phyloP scores from a whole-genome alignment of 306 rosid genomes.

The Quercus alba region DNA sequence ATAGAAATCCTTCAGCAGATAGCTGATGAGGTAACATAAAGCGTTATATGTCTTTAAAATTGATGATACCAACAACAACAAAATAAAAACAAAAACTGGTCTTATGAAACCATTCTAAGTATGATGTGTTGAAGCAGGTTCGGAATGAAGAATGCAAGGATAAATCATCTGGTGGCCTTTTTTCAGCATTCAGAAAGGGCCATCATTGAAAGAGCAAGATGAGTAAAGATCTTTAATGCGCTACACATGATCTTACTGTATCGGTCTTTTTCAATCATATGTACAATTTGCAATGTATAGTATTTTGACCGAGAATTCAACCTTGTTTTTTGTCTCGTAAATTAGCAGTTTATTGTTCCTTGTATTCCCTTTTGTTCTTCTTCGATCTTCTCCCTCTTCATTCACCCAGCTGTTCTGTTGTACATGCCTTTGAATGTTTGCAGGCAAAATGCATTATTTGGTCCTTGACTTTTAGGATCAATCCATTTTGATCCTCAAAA shows the following conservation, averaged over 20 bases:
- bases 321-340: not conserved
- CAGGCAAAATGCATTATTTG: too few relatives aligned
- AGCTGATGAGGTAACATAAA: slow-evolving; percentile 63
- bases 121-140: slow-evolving; percentile 42
- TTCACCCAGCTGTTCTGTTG: too few relatives aligned
- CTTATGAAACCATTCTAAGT: slow-evolving; percentile 7
- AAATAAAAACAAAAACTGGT: not conserved
- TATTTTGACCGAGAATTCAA: not conserved
- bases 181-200: slow-evolving; percentile 59
- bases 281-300: slow-evolving; percentile 11
- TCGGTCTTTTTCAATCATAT: slow-evolving; percentile 16
- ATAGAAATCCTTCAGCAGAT: slow-evolving; percentile 64
- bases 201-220: slow-evolving; percentile 35
- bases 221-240: not conserved
- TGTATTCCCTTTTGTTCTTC: not conserved
- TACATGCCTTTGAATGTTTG: too few relatives aligned
- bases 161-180: slow-evolving; percentile 50
- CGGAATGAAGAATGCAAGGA: slow-evolving; percentile 50
- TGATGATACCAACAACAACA: not conserved
- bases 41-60: not conserved
- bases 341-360: not conserved
- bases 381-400: too few relatives aligned
- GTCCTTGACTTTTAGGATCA: too few relatives aligned
- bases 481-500: too few relatives aligned
- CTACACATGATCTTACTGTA: not conserved